A percentile compares a stretch with the other conserved stretches of the same genome.
phyloP scores from a whole-genome alignment of 768 basidiomycete species.

The Auricularia sp. region DNA sequence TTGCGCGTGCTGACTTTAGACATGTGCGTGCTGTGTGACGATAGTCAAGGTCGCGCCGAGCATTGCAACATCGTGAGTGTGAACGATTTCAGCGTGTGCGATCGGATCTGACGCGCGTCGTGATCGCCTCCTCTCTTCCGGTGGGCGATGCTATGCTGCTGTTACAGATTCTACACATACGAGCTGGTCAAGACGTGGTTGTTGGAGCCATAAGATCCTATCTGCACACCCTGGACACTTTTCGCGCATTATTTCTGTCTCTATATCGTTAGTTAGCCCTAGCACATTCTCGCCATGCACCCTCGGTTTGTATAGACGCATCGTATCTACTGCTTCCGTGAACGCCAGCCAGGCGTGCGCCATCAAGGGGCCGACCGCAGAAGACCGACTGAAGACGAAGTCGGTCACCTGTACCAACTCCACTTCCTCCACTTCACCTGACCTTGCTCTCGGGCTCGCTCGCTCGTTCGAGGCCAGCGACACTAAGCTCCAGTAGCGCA shows the following conservation, averaged over 20 bases:
- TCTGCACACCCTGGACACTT: not conserved
- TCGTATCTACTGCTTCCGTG: too few relatives aligned
- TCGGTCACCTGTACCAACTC: too few relatives aligned
- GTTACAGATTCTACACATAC: slow-evolving; percentile 57
- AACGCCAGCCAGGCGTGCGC: too few relatives aligned
- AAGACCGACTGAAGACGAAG: not conserved
- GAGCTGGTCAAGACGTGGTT: slow-evolving; percentile 53
- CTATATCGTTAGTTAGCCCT: not conserved
- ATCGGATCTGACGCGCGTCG: not conserved
- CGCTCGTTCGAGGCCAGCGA: too few relatives aligned
- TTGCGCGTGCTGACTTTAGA: slow-evolving; percentile 3
- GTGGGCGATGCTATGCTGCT: not conserved
- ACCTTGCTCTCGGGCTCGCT: too few relatives aligned
- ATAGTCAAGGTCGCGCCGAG: slow-evolving; percentile 86
- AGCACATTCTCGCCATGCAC: not conserved
- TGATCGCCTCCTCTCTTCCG: not conserved
- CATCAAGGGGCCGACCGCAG: not conserved
- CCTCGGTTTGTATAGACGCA: not conserved
- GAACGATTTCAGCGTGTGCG: not conserved
- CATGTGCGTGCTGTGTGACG: slow-evolving; percentile 4
- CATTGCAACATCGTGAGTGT: slow-evolving; percentile 56
- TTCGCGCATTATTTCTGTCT: not conserved
- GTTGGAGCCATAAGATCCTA: not conserved
- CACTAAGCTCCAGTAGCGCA: too few relatives aligned
- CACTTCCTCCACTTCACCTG: too few relatives aligned